Base-by-base conservation (phyloP, 2,329 filamentous ascomycete species). In the Cordyceps cateniannulata region DNA sequence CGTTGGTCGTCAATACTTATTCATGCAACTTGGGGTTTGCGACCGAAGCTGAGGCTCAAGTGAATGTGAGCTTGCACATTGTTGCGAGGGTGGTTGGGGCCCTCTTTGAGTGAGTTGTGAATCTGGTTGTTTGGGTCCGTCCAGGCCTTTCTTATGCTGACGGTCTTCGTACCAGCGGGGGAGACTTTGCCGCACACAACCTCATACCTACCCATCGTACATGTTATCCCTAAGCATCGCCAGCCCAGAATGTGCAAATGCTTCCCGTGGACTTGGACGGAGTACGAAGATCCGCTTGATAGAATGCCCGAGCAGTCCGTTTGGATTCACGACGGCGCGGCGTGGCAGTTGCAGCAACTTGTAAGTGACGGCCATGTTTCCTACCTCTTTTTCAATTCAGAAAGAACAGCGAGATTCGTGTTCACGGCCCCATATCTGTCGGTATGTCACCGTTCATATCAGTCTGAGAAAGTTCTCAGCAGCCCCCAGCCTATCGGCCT, bases 221-320 rank as follows among this genome's bases (percentile, higher is more conserved):
- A 10, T 35, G 10, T 42, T 6, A 42, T n/a, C 18, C 5, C 16
- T 16, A 16, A 42, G 16, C 16, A 42, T n/a, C 38, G 51, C 52
- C 22, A 44, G 35, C 9, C 27, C 48, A 50, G 22, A 7, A 84
- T 84, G 81, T 85, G 81, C 66, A 72, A 82, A 5, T 82, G 79
- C 66, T 83, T 81, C 70, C 76, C 80, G 0, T 78, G 69, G 79
- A 81, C 69, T 62, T 81, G 69, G 74, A 79, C 69, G 68, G 79
- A 82, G 62, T 76, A 78, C 35, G 75, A 79, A 62, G 73, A 76
- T 61, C 69, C 73, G 5, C 56, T 74, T 14, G 74, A 76, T 49
- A 62, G 64, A 27, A 65, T 76, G 65, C 73, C 74, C 1, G 65
- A 71, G 63, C 77, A 79, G 56, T 76, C 75, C 14, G 68, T 73